Evolutionary conservation across 768 basidiomycete species (phyloP).

Genomic region (Macrolepiota albuminosa): DNA sequence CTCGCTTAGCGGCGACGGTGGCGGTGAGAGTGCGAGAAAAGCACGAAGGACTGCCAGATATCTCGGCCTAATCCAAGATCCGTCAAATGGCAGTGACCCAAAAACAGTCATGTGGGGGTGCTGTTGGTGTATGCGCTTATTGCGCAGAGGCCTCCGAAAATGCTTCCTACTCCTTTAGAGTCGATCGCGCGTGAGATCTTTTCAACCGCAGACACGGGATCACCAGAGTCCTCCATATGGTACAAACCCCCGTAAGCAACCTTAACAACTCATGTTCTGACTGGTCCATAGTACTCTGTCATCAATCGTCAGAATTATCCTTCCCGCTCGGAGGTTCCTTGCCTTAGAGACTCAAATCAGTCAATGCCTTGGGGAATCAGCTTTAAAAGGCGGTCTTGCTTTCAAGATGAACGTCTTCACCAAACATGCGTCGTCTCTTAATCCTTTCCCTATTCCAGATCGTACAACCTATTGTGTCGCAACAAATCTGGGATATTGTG

Average conservation of each 20-base stretch:
- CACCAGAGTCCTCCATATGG: background rate
- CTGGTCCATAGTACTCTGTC: background rate
- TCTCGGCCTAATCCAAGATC: too few relatives aligned
- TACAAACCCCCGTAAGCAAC: background rate
- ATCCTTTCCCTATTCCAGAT: conserved; percentile 5
- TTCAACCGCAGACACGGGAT: background rate
- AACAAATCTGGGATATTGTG: conserved; percentile 21
- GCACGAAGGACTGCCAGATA: too few relatives aligned
- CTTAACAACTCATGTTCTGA: background rate
- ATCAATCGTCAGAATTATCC: background rate
- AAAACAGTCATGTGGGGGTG: too few relatives aligned
- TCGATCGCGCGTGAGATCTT: background rate
- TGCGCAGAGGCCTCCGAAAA: too few relatives aligned
- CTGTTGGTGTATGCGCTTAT: too few relatives aligned
- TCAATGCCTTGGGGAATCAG: background rate
- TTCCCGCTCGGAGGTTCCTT: background rate
- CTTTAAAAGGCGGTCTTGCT: conserved; percentile 5
- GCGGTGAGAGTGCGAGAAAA: too few relatives aligned
- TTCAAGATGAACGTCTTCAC: background rate
- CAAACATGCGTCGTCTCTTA: conserved; percentile 4
- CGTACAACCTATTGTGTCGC: conserved; percentile 11
- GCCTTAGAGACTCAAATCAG: background rate
- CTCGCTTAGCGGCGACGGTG: too few relatives aligned
- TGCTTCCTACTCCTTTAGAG: too few relatives aligned
- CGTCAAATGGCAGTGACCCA: too few relatives aligned